phyloP scores from a whole-genome alignment of 176 grass and related monocot species.

The Calamus simplicifolius region DNA sequence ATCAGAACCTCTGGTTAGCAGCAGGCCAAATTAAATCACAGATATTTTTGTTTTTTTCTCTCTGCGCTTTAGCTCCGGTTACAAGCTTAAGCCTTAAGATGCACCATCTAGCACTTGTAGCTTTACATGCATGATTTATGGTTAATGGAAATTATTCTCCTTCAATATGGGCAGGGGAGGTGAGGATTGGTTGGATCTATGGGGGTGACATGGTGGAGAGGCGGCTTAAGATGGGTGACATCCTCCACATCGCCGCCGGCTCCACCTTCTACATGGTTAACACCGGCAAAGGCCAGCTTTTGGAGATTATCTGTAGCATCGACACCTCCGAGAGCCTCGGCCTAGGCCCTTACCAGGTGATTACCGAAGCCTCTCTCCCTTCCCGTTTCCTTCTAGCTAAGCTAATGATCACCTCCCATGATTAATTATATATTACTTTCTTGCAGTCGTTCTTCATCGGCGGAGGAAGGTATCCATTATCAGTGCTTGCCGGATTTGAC shows the following conservation, averaged over 20 bases:
- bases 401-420: too few species aligned
- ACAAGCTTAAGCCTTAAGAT: too few species aligned
- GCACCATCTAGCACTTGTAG: too few species aligned
- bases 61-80: too few species aligned
- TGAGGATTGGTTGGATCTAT: slow-evolving; percentile 66
- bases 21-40: too few species aligned
- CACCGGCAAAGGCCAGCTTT: slow-evolving; percentile 55
- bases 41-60: too few species aligned
- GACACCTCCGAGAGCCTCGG: slow-evolving; percentile 70
- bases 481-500: slow-evolving; percentile 55
- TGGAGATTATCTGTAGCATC: slow-evolving; percentile 78
- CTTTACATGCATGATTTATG: too few species aligned
- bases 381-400: neutral
- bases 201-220: slow-evolving; percentile 58
- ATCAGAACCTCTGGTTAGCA: too few species aligned
- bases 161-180: slow-evolving; percentile 38
- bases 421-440: neutral
- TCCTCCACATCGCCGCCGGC: slow-evolving; percentile 71
- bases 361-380: neutral
- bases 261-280: slow-evolving; percentile 90
- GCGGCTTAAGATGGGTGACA: slow-evolving; percentile 80
- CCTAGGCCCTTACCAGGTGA: slow-evolving; percentile 50
- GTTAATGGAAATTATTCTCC: too few species aligned
- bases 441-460: slow-evolving; percentile 76
- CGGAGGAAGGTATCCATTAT: slow-evolving; percentile 28